Evolutionary conservation across 2,329 filamentous ascomycete genomes (phyloP).

Genomic region (Scedosporium dehoogii): DNA sequence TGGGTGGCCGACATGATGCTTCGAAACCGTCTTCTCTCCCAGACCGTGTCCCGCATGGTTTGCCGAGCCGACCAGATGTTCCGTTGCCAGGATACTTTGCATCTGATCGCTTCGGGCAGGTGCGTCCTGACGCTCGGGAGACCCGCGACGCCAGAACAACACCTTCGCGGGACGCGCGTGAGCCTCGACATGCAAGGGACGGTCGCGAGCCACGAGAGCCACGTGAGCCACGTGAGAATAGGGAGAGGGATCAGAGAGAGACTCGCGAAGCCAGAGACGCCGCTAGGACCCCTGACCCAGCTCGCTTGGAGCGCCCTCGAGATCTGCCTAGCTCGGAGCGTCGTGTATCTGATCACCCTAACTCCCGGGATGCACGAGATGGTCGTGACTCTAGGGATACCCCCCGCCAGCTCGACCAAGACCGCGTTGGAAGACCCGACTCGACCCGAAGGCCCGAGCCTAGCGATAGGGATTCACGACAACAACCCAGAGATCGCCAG

Average conservation of each 20-base stretch:
- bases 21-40: conserved; percentile 26
- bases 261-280: conserved; percentile 23
- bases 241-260: conserved; percentile 31
- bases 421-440: not conserved
- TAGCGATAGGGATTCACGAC: conserved; percentile 1
- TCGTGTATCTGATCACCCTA: conserved; percentile 24
- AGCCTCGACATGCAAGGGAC: conserved; percentile 28
- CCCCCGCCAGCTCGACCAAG: not conserved
- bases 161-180: conserved; percentile 21
- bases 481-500: not conserved
- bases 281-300: conserved; percentile 25
- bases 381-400: not conserved
- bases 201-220: conserved; percentile 22
- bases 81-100: conserved; percentile 39
- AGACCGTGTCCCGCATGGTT: conserved; percentile 24
- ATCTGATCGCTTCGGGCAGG: conserved; percentile 34
- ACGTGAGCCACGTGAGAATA: conserved; percentile 25
- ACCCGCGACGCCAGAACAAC: not conserved
- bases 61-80: conserved; percentile 51
- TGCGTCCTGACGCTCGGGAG: conserved; percentile 21
- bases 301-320: conserved; percentile 30
- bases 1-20: conserved; percentile 5
- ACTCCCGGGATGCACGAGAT: not conserved
- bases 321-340: conserved; percentile 32
- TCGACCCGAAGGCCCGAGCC: not conserved